Conservation (phyloP, 2,329 filamentous ascomycete genomes). For the Curvularia sp. region DNA sequence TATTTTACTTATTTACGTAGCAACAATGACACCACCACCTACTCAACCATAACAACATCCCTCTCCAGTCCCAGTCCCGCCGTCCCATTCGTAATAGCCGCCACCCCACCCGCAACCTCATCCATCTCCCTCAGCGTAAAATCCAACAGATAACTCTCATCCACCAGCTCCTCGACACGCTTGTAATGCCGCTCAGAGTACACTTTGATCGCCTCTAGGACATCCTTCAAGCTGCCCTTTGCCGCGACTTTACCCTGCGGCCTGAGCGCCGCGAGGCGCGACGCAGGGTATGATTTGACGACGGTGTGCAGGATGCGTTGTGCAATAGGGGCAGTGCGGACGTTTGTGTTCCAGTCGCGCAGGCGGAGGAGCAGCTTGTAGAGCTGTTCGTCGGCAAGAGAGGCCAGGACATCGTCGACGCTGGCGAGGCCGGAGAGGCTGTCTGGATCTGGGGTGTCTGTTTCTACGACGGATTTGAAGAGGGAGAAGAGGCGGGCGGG, state of each 20-base stretch:
- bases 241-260: slow-evolving; percentile 42
- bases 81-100: slow-evolving; percentile 29
- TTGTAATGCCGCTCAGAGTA: slow-evolving; percentile 95
- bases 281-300: slow-evolving; percentile 80
- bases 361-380: slow-evolving; percentile 81
- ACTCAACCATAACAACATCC: slow-evolving; percentile 46
- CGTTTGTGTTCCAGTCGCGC: slow-evolving; percentile 98
- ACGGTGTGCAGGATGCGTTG: slow-evolving; percentile 84
- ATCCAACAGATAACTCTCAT: slow-evolving; percentile 93
- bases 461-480: slow-evolving; percentile 79
- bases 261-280: slow-evolving; percentile 73
- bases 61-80: slow-evolving; percentile 28
- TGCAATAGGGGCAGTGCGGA: slow-evolving; percentile 80
- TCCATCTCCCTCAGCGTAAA: slow-evolving; percentile 96
- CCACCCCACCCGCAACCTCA: slow-evolving; percentile 56
- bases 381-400: slow-evolving; percentile 82
- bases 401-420: slow-evolving; percentile 84
- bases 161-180: slow-evolving; percentile 84
- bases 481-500: slow-evolving; percentile 83
- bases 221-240: slow-evolving; percentile 69
- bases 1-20: neutral
- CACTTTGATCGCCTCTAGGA: slow-evolving; percentile 83
- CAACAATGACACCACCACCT: neutral
- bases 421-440: slow-evolving; percentile 68
- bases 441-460: slow-evolving; percentile 64